Evolutionary conservation across 495 filamentous ascomycete species (phyloP), one percentile per base, ranked within the genome.

Genomic region (Tuber microsphaerosporum): DNA sequence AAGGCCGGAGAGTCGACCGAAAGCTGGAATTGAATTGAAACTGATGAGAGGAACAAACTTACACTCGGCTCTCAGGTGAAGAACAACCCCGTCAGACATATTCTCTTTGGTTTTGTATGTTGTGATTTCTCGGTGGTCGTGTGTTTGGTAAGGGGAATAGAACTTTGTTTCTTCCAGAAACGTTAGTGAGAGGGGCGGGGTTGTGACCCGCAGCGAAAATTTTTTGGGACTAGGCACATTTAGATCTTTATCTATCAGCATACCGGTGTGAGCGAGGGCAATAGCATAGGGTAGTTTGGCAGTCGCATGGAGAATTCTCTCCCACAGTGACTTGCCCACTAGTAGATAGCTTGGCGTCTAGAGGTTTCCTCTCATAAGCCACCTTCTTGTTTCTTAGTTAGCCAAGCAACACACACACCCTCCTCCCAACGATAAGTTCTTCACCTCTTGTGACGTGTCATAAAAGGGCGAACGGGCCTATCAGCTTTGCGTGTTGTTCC

Each of bases 61-160:
- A 83, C 81, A 81, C 73, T 83, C 81, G 68, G 81, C 81, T 41
- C 81, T 81, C 61, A 83, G 77, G 69, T 83, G 81, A 61, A 83
- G 82, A 74, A 81, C 70, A n/a, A 74, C 73, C 46, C 71, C 46
- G 71, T 69, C 73, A 42, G 74, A 56, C 79, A 79, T 81, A 44
- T 79, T 31, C 72, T 70, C 34, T 79, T 37, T 76, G 20, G 65
- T 34, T 71, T 48, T 61, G 6, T 65, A 34, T 34, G 56, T 34
- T 65, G 31, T 34, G 56, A 65, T 65, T 17, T 65, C 31, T 19
- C 19, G 1, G 26, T 34, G 26, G 56, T 34, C 5, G 56, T 65
- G 56, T 17, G 56, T 65, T 34, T 65, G 14, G 56, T 65, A 34
- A 10, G 56, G 26, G 26, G 26, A 65, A 34, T 65, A 26, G 56